Percentiles rank a stretch among this genome's conserved stretches.
phyloP scores from a whole-genome alignment of 2,329 filamentous ascomycete species.

The Paraphoma sp. region DNA sequence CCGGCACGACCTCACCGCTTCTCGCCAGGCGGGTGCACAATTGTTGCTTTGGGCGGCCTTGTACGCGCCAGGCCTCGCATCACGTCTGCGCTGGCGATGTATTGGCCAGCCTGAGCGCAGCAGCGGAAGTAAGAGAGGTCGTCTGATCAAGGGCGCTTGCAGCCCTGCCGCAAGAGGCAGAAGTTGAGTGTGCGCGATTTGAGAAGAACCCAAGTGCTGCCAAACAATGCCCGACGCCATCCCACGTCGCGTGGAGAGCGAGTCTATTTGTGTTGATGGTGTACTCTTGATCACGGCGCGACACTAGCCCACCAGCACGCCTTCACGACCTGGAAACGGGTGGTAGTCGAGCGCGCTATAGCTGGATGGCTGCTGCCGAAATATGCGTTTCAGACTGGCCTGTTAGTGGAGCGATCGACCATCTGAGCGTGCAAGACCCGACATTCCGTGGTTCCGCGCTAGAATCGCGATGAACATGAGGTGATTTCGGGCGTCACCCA shows the following conservation, averaged over 20 bases:
- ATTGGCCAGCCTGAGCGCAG: neutral
- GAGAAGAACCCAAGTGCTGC: neutral
- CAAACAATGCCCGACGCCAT: neutral
- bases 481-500: neutral
- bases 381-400: neutral
- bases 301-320: too few relatives aligned
- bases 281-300: neutral
- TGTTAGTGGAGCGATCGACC: neutral
- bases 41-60: neutral
- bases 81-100: neutral
- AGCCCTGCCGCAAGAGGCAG: neutral
- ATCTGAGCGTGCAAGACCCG: neutral
- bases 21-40: neutral
- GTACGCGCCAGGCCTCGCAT: slow-evolving; percentile 4
- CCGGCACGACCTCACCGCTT: slow-evolving; percentile 4
- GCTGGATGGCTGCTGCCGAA: neutral
- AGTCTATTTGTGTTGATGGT: neutral
- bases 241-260: neutral
- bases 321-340: too few relatives aligned
- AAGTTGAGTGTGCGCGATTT: neutral
- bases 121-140: slow-evolving; percentile 1
- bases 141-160: slow-evolving; percentile 6
- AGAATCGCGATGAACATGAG: neutral
- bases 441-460: neutral
- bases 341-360: neutral